A percentile compares a stretch with the other conserved stretches of the same genome.
These are phyloP conservation scores for Boletus subcaerulescens DNA, from an alignment of 768 basidiomycete species.

Conservation along the genomic window DNA sequence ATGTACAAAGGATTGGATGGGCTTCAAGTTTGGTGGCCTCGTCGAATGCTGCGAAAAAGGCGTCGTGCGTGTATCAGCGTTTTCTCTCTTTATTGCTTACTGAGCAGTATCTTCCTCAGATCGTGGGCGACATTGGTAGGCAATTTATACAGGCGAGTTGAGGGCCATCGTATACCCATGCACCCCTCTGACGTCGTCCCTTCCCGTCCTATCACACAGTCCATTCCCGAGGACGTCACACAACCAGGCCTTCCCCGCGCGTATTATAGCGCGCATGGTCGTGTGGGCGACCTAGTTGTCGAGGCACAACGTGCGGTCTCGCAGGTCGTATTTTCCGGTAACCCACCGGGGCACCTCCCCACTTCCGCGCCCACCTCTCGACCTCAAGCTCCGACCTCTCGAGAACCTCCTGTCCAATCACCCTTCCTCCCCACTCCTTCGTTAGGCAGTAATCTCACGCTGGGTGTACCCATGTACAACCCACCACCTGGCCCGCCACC, in stretches of 20 bases:
- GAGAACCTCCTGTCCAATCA: not conserved
- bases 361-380: slow-evolving; percentile 1
- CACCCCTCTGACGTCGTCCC: slow-evolving; percentile 1
- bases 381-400: not conserved
- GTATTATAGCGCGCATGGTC: slow-evolving; percentile 66
- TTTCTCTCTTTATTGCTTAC: not conserved
- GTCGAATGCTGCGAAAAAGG: slow-evolving; percentile 85
- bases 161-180: not conserved
- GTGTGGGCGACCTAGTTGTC: slow-evolving; percentile 55
- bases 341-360: slow-evolving; percentile 27
- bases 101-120: slow-evolving; percentile 25
- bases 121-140: slow-evolving; percentile 50
- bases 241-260: slow-evolving; percentile 75
- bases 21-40: slow-evolving; percentile 84
- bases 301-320: slow-evolving; percentile 60
- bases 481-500: not conserved
- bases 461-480: slow-evolving; percentile 13
- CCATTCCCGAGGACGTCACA: slow-evolving; percentile 78
- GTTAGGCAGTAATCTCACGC: slow-evolving; percentile 29
- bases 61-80: slow-evolving; percentile 34
- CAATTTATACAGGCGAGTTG: slow-evolving; percentile 39
- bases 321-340: slow-evolving; percentile 48
- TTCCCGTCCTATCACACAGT: slow-evolving; percentile 36
- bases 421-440: slow-evolving; percentile 34
- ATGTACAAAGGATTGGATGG: slow-evolving; percentile 66